Evolutionary conservation across 2,329 filamentous ascomycete species (phyloP).

Genomic region (Podosphaera fusca): DNA sequence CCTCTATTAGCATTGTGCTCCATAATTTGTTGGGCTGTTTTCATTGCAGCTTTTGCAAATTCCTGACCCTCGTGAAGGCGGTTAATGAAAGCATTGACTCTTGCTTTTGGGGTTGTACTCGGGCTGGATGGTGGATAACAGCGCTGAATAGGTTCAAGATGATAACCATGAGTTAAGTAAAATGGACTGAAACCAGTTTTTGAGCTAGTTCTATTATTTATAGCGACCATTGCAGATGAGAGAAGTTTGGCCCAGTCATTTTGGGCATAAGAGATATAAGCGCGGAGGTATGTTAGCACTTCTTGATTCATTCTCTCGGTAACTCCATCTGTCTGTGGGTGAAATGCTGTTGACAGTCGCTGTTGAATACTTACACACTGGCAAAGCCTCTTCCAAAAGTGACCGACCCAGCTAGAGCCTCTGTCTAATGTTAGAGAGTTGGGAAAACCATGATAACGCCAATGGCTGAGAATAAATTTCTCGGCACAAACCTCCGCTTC

Average conservation of each 20-base stretch:
- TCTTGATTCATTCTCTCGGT: no score
- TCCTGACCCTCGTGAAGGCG: background rate
- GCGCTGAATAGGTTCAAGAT: no score
- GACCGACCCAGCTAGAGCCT: background rate
- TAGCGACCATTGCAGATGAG: no score
- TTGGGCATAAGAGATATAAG: no score
- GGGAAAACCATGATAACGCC: background rate
- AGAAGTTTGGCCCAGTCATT: no score
- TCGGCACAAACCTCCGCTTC: background rate
- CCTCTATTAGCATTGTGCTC: background rate
- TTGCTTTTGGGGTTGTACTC: no score
- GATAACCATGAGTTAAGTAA: background rate
- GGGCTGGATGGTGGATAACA: no score
- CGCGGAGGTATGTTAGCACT: no score
- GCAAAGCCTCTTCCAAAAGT: no score
- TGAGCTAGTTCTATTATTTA: background rate
- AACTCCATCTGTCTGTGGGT: no score
- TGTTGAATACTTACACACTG: no score
- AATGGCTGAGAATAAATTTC: background rate
- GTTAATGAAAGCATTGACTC: background rate
- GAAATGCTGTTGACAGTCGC: no score
- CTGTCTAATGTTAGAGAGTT: background rate
- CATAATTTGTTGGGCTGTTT: background rate
- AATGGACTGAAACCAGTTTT: background rate
- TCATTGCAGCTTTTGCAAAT: background rate